Evolutionary conservation across 2,329 filamentous ascomycete species (phyloP).

Genomic region (Epichloe sp.): DNA sequence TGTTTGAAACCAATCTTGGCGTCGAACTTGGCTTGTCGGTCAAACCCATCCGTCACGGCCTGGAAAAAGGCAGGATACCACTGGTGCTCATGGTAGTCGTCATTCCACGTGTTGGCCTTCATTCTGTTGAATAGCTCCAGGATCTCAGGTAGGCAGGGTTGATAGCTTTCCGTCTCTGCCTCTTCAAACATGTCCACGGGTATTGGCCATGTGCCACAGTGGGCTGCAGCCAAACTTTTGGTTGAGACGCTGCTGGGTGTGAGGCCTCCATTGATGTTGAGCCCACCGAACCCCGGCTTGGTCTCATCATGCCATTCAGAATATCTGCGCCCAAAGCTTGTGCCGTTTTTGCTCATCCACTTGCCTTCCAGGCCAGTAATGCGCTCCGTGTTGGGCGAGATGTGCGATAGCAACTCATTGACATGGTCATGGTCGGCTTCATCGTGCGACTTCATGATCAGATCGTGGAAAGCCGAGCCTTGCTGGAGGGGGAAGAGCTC

Average conservation of each 20-base stretch:
- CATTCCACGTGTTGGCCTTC: constrained; percentile 4
- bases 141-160: constrained; percentile 29
- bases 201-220: constrained; percentile 28
- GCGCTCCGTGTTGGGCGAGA: constrained; percentile 13
- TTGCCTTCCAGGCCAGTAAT: constrained; percentile 11
- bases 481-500: constrained; percentile 30
- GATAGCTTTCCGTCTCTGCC: constrained; percentile 28
- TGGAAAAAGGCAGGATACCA: constrained; percentile 21
- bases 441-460: constrained; percentile 20
- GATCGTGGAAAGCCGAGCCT: constrained; percentile 22
- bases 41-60: constrained; percentile 17
- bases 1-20: constrained; percentile 11
- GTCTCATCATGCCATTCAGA: constrained; percentile 9
- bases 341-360: constrained; percentile 8
- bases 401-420: constrained; percentile 11
- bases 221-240: constrained; percentile 26
- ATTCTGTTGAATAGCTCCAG: constrained; percentile 18
- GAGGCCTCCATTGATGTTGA: constrained; percentile 25
- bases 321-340: neutral
- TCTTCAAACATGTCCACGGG: constrained; percentile 28
- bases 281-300: constrained; percentile 21
- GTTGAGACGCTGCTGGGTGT: constrained; percentile 29
- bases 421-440: constrained; percentile 12
- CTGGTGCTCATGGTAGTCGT: constrained; percentile 12
- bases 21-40: constrained; percentile 15